Evolutionary conservation across 2,329 filamentous ascomycete genomes (phyloP), one percentile per base, ranked within the genome.

Genomic region (Dothistroma septosporum): DNA sequence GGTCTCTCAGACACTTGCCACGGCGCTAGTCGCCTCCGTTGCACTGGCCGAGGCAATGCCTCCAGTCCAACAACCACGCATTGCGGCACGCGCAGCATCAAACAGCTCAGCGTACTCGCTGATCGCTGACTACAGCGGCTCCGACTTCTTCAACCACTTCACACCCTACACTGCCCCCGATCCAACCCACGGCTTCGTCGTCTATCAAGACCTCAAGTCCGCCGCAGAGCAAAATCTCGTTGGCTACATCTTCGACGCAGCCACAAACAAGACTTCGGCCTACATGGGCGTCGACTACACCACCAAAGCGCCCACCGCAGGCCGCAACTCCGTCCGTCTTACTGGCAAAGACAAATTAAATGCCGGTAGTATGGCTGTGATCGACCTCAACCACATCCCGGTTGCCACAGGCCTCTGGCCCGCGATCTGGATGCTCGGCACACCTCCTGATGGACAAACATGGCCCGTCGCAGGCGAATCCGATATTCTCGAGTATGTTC

Each of bases 371-470:
- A 72, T 84, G 37, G 75, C 81, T 2, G 76, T 82, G 4, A 67
- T 78, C 32, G 80, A 83, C 66, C 74, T 83, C 55, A 74, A 74
- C 28, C 81, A 83, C 62, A 81, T 83, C 73, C 82, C 82, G 0
- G 76, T 75, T 10, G 78, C 77, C 33, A 82, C 78, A 62, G 81
- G 81, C 21, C 76, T 77, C 12, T 84, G 82, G 81, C 80, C 80
- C 33, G 80, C 81, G 0, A 73, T 80, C 55, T 80, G 76, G 76
- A 68, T 77, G 55, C 64, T 73, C n/a, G 63, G 69, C 47, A 60
- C 70, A 3, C 50, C 50, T 16, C n/a, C 24, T n/a, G n/a, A 53
- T n/a, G 67, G 70, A 9, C 65, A 61, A n/a, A 61, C 62, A 10
- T 79, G 76, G 76, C 76, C 76, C 1, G 58, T 57, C 1, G 67